These are phyloP conservation scores for Magnusiomyces sp. DNA, from an alignment of 1,139 yeast species.

Conservation along the genomic window DNA sequence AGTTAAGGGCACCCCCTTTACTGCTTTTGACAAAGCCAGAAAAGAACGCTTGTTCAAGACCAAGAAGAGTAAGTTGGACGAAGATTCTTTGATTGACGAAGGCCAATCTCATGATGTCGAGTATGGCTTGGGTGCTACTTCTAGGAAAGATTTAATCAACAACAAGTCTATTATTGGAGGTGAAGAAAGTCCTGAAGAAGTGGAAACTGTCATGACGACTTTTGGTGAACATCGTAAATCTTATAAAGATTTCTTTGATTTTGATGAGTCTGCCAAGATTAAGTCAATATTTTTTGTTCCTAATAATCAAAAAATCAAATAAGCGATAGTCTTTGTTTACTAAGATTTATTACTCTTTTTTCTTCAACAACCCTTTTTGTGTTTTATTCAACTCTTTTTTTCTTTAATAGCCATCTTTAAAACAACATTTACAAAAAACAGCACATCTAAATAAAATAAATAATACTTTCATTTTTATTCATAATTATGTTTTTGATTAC, in stretches of 20 bases:
- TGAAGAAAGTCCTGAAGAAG: no score
- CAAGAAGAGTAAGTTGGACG: background rate
- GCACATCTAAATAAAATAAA: no score
- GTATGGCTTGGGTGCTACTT: background rate
- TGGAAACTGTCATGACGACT: background rate
- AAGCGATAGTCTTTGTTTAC: no score
- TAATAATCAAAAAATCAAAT: background rate
- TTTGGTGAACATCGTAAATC: background rate
- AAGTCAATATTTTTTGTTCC: background rate
- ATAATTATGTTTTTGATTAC: no score
- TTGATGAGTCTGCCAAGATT: background rate
- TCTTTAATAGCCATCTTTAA: no score
- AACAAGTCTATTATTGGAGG: background rate
- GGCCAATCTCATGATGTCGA: background rate
- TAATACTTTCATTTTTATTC: no score
- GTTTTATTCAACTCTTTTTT: background rate
- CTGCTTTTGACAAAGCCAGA: slow-evolving; percentile 46
- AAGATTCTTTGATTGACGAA: background rate
- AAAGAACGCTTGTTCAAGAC: no score
- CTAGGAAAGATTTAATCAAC: background rate
- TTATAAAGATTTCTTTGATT: background rate
- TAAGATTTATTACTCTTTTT: background rate
- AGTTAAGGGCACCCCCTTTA: slow-evolving; percentile 40
- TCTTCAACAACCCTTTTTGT: background rate
- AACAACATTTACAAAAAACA: no score